phyloP scores from a whole-genome alignment of 2,329 filamentous ascomycete species.

The Aureobasidium namibiae region DNA sequence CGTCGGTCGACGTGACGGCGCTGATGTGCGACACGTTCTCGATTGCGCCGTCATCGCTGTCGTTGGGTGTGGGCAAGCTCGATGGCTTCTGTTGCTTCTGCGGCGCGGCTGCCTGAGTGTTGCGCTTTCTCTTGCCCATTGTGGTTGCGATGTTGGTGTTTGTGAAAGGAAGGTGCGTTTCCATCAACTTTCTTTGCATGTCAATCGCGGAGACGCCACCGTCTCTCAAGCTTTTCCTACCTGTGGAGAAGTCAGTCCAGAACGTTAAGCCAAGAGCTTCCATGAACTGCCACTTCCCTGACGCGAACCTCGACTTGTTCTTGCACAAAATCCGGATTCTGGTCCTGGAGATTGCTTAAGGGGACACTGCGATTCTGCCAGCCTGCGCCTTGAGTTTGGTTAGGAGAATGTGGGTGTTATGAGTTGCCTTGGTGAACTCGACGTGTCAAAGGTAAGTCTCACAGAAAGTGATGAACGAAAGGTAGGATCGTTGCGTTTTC shows the following conservation, averaged over 20 bases:
- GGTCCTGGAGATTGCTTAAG: too few species aligned
- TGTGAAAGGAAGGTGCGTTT: not conserved
- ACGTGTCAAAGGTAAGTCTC: too few species aligned
- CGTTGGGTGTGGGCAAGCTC: conserved; percentile 1
- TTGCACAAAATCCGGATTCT: not conserved
- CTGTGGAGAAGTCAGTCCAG: not conserved
- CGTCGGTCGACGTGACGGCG: conserved; percentile 52
- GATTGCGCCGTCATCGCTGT: not conserved
- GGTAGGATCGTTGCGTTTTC: too few species aligned
- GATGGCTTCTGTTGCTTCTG: conserved; percentile 2
- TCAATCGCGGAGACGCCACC: not conserved
- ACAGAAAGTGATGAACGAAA: too few species aligned
- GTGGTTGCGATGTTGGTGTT: not conserved
- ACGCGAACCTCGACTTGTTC: not conserved
- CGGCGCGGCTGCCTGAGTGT: not conserved
- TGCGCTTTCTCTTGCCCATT: conserved; percentile 14
- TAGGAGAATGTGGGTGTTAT: too few species aligned
- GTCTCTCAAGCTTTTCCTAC: not conserved
- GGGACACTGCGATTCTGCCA: too few species aligned
- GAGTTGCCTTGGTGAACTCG: too few species aligned
- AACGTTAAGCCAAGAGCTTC: not conserved
- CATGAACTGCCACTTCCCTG: not conserved
- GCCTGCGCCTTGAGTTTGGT: too few species aligned
- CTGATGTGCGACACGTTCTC: conserved; percentile 20
- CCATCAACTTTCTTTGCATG: not conserved